Base-by-base conservation (phyloP, 768 basidiomycete genomes). In the Dacryopinax spathularia region DNA sequence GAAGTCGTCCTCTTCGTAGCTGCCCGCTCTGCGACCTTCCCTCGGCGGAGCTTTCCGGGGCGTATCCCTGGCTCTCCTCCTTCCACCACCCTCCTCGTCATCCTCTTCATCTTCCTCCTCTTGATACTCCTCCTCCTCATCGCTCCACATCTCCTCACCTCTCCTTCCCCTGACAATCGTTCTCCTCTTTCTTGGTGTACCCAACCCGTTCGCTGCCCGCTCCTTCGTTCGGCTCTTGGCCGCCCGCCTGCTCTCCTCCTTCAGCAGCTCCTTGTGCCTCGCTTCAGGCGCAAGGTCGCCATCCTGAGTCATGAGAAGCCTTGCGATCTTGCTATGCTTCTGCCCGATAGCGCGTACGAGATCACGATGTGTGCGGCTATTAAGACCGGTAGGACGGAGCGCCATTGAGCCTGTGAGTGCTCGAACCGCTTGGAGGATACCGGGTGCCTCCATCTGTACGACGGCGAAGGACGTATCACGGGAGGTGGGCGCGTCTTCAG, bases 381-480 rank as follows among this genome's bases (percentile, higher is more conserved):
- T 87, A 87, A 93, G 91, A 64, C 88, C 87, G 2, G 89, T 88
- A 1, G 92, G 92, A 1, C 87, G 85, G 65, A 95, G 77, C 39
- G 84, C 80, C 83, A 94, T 86, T 69, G 85, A 84, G 37, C 91
- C 91, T 1, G 89, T 88, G 63, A 93, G 79, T 65, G 87, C 77
- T 1, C 88, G 86, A 71, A 93, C 91, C 27, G 89, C 81, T 73
- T 94, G 91, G n/a, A 91, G 79, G 18, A 94, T 85, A 67, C 87
- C 84, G 1, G 88, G 86, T 44, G 86, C 83, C 72, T 91, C 89
- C 74, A 88, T 91, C 69, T 93, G 89, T 16, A 89, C 90, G 63
- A 91, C 88, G 67, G 93, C 85, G 74, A 93, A 93, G 27, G 91
- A 89, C 48, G 92, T 78, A 33, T 90, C 88, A 70, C 90, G 86